Base-by-base conservation (phyloP, 306 rosid species). In the Crataegus laevigata region DNA sequence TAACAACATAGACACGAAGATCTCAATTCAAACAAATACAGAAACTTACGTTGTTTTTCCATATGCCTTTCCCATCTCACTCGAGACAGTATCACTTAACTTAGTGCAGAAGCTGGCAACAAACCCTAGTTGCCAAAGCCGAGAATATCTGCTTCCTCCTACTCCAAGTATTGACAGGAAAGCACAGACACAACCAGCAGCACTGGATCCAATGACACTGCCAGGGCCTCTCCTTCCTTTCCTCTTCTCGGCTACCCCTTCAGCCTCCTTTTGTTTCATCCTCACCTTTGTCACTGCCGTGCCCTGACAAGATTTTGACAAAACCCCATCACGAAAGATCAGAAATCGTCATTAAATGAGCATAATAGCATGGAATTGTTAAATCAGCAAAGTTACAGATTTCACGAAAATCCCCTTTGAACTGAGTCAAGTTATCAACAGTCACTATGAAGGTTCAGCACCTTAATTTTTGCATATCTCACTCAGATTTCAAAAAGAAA, bases 81-180 rank as follows among this genome's bases (percentile, higher is more conserved):
- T 96, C n/a, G 99, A 89, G 77, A 92, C 92, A 14, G 99, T 96
- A 79, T 96, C 99, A 58, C 89, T 90, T 90, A 92, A 79, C 88
- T 96, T 96, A n/a, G 98, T 92, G 71, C 97, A 96, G 77, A 96
- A 96, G 81, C 99, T 92, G 75, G 99, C 92, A 77, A 90, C 96
- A 81, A 96, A 96, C 12, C 98, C 99, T 28, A 96, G 93, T 55
- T 80, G 88, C 97, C 97, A 96, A 40, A 96, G 89, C 80, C 68
- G 88, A 32, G 83, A 58, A 79, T 81, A 89, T 14, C 92, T 85
- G 52, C 73, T 74, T 50, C 98, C 99, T 71, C 99, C 97, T 38
- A 83, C 87, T 72, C 82, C 81, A 75, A 72, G 84, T 77, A 96
- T 92, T 1, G 89, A 61, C 40, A 96, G 91, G 75, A 89, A 84